Evolutionary conservation across 2,329 filamentous ascomycete genomes (phyloP).

Genomic region (Knoxdaviesia capensis): DNA sequence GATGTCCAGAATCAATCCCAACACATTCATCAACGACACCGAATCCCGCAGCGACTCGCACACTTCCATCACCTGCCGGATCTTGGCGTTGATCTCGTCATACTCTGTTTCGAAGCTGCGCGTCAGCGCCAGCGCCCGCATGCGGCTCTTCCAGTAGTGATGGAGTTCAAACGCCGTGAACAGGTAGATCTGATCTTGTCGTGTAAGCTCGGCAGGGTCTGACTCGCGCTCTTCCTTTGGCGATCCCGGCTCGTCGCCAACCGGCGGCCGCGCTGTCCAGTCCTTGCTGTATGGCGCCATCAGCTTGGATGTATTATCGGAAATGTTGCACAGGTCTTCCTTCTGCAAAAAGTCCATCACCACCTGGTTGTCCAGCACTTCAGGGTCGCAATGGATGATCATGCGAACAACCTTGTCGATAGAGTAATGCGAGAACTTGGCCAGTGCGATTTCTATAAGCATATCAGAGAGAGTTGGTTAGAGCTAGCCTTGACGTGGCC

Average conservation of each 20-base stretch:
- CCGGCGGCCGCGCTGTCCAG: slow-evolving; percentile 74
- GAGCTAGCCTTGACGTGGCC: neutral
- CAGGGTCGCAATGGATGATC: slow-evolving; percentile 87
- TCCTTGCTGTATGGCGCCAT: slow-evolving; percentile 94
- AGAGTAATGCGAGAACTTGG: slow-evolving; percentile 74
- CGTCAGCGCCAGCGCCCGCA: slow-evolving; percentile 74
- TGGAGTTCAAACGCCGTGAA: slow-evolving; percentile 86
- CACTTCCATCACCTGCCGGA: slow-evolving; percentile 68
- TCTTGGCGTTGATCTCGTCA: slow-evolving; percentile 70
- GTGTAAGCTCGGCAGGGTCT: slow-evolving; percentile 71
- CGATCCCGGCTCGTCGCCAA: too few species aligned
- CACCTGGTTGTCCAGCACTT: slow-evolving; percentile 71
- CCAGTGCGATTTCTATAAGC: slow-evolving; percentile 59
- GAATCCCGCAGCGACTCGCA: slow-evolving; percentile 83
- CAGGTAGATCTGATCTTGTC: slow-evolving; percentile 89
- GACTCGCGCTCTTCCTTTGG: slow-evolving; percentile 54
- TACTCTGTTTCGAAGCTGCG: slow-evolving; percentile 75
- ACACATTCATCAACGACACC: slow-evolving; percentile 83
- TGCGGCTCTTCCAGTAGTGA: slow-evolving; percentile 97
- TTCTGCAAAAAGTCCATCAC: slow-evolving; percentile 95
- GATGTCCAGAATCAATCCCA: slow-evolving; percentile 89
- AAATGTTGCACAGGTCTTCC: slow-evolving; percentile 80
- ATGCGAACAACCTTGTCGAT: slow-evolving; percentile 75
- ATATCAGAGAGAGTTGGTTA: slow-evolving; percentile 14
- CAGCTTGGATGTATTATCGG: slow-evolving; percentile 74